These are phyloP conservation scores for Rhizophagus clarus DNA, from an alignment of 192 early-diverging fungal species.

Conservation along the genomic window DNA sequence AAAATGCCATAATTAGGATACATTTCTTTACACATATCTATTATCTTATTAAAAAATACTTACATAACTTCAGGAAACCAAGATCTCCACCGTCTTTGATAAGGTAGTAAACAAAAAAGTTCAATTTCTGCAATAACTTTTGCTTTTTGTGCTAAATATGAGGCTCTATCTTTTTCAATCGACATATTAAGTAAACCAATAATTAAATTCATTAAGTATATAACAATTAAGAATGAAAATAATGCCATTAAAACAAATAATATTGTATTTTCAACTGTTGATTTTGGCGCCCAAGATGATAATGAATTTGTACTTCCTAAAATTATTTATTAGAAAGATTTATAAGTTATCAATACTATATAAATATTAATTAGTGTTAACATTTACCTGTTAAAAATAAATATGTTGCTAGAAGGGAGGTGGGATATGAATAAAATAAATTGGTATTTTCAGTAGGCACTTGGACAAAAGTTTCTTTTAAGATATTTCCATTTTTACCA, in stretches of 20 bases:
- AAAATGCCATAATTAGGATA: too few relatives aligned
- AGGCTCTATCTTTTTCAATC: neutral
- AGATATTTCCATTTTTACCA: too few relatives aligned
- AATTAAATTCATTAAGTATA: too few relatives aligned
- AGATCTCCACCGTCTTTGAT: neutral
- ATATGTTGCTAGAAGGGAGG: neutral
- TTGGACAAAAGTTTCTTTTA: neutral
- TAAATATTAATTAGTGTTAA: neutral
- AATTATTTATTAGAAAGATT: too few relatives aligned
- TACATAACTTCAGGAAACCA: conserved; percentile 25
- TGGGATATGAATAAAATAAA: neutral
- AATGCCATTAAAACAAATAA: neutral
- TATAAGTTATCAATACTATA: neutral
- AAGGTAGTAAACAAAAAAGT: conserved; percentile 3
- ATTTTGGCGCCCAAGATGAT: neutral
- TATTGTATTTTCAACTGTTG: neutral
- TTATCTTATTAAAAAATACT: neutral
- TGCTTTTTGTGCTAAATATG: conserved; percentile 13
- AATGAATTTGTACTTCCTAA: neutral
- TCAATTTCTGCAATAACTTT: conserved; percentile 13
- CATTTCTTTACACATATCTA: too few relatives aligned
- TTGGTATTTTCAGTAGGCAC: conserved; percentile 4
- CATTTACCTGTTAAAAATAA: too few relatives aligned
- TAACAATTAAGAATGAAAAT: conserved; percentile 7
- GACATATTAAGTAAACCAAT: conserved; percentile 4